Conservation (phyloP, 164 flowering plant genomes). For the Annona squamosa region DNA sequence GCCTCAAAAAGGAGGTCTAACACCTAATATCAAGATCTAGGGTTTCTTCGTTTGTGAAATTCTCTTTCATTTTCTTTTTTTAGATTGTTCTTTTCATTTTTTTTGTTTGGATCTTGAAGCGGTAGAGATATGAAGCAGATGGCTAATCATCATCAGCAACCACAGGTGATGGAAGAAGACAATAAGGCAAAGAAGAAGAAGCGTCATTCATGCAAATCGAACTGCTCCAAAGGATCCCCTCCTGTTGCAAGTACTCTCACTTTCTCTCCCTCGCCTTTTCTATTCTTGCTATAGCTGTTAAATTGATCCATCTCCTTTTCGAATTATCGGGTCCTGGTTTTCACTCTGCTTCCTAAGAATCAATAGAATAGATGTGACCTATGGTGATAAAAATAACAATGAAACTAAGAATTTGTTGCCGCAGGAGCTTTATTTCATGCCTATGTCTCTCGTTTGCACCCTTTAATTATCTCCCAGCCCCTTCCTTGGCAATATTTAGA, state of each 20-base stretch:
- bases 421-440: no score
- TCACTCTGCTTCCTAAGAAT: no score
- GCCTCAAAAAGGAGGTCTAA: neutral
- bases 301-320: neutral
- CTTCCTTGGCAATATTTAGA: no score
- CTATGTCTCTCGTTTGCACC: no score
- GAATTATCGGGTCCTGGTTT: neutral
- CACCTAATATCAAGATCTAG: conserved; percentile 5
- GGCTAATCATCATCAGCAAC: conserved; percentile 14
- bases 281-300: neutral
- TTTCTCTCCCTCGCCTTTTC: no score
- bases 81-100: neutral
- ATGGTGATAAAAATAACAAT: no score
- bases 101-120: conserved; percentile 1
- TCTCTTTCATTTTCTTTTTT: neutral
- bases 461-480: no score
- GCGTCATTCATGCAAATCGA: conserved; percentile 50
- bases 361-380: no score
- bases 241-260: conserved; percentile 33
- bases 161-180: conserved; percentile 29
- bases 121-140: conserved; percentile 25
- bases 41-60: conserved; percentile 2
- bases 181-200: conserved; percentile 56
- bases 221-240: conserved; percentile 35
- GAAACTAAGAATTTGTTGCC: no score